Evolutionary conservation across 2,329 filamentous ascomycete genomes (phyloP), one percentile per base, ranked within the genome.

Genomic region (Exophiala sp.): DNA sequence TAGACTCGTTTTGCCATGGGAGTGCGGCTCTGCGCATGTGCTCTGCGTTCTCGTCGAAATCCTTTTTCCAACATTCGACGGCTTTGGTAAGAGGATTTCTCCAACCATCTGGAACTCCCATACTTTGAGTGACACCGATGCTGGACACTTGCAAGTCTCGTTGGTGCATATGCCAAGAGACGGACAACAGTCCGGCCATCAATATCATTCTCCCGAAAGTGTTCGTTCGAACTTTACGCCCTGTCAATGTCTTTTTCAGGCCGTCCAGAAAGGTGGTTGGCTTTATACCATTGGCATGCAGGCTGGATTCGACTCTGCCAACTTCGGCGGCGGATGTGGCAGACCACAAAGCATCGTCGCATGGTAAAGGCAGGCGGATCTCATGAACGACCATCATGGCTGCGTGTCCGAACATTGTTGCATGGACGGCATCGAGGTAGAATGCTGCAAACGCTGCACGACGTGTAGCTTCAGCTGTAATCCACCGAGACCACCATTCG

Each of bases 121-220:
- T 84, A 0, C 84, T 83, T n/a, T 91, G 88, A 21, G 57, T 55
- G 3, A 58, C 54, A 7, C 87, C 91, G 0, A 97, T 79, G 1
- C 91, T 90, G 68, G 86, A 92, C 55, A 96, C 87, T 72, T 96
- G 91, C 8, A 96, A 80, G 68, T 97, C 94, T 66, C 92, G 83
- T 95, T 94, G 91, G 67, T 95, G 94, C 88, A 97, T 92, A 69
- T 97, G 92, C 89, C 91, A 97, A 66, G 88, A 94, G 29, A 97
- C 90, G 62, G 90, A 96, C 20, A 97, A 77, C 24, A 99, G 75
- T 0, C 94, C 94, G 1, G 92, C 88, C 91, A 97, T 97, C 47
- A 99, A 78, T 41, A 96, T 90, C 2, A 88, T 94, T 36, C 94
- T 85, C 1, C 92, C 94, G 67, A 97, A 99, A 0, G 90, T 87